A percentile compares a stretch with the other conserved stretches of the same genome.
Conservation (phyloP, 2,329 filamentous ascomycete genomes). For the Botrytis porri region DNA sequence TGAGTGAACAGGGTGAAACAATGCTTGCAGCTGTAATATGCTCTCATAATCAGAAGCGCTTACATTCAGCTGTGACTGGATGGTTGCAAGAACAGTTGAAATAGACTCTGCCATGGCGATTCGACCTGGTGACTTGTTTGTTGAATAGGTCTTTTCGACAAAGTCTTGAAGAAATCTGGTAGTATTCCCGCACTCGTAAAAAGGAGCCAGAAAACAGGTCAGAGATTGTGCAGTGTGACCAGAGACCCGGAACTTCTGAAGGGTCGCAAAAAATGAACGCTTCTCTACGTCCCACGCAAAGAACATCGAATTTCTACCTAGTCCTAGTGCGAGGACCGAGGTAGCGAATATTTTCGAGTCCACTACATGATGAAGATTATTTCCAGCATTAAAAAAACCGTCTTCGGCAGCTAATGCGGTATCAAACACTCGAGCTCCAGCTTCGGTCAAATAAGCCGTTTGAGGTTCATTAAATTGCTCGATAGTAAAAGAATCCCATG, state of each 20-base stretch:
- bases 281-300: constrained; percentile 59
- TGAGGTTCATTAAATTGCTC: constrained; percentile 41
- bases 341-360: constrained; percentile 49
- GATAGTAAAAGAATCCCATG: constrained; percentile 66
- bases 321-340: constrained; percentile 62
- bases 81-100: constrained; percentile 38
- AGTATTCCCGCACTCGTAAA: constrained; percentile 39
- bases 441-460: constrained; percentile 64
- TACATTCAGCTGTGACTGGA: constrained; percentile 35
- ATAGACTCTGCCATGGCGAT: constrained; percentile 40
- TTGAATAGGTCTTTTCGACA: constrained; percentile 34
- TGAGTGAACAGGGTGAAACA: constrained; percentile 36
- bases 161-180: constrained; percentile 35
- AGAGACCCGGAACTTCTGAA: constrained; percentile 50
- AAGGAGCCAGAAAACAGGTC: constrained; percentile 42
- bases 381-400: constrained; percentile 43
- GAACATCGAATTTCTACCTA: constrained; percentile 70
- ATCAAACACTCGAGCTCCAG: constrained; percentile 64
- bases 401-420: constrained; percentile 49
- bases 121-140: constrained; percentile 32
- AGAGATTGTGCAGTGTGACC: constrained; percentile 50
- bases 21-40: constrained; percentile 36
- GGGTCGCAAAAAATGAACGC: constrained; percentile 50
- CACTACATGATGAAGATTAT: constrained; percentile 44
- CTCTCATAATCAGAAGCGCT: constrained; percentile 31